A percentile compares a stretch with the other conserved stretches of the same genome.
Conservation (phyloP, 1,139 yeast species). For the Taphrina populina region DNA sequence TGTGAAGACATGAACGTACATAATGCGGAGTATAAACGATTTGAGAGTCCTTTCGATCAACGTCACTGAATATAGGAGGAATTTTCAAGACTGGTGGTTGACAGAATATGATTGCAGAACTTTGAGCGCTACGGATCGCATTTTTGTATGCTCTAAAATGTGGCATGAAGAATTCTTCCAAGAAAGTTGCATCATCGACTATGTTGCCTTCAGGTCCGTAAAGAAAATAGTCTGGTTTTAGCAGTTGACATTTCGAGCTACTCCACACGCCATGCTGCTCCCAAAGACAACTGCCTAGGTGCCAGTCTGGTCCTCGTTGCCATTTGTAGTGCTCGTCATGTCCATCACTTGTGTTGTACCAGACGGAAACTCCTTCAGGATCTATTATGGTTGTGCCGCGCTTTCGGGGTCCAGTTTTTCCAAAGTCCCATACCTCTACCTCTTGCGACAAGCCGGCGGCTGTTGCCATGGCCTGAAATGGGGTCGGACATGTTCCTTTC, state of each 20-base stretch:
- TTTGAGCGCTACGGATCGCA: constrained; percentile 51
- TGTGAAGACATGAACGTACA: not conserved
- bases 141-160: constrained; percentile 53
- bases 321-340: constrained; percentile 66
- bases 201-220: constrained; percentile 48
- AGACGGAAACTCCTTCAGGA: constrained; percentile 62
- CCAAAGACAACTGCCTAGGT: constrained; percentile 73
- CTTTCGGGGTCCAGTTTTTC: constrained; percentile 69
- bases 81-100: constrained; percentile 81
- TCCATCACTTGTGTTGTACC: constrained; percentile 55
- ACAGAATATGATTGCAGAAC: constrained; percentile 58
- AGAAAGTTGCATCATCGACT: constrained; percentile 55
- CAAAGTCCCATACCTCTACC: constrained; percentile 63
- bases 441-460: constrained; percentile 72
- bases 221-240: constrained; percentile 54
- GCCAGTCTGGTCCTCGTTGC: constrained; percentile 63
- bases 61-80: constrained; percentile 66
- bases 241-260: constrained; percentile 46
- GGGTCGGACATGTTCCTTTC: constrained; percentile 45
- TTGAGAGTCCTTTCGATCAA: constrained; percentile 56
- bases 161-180: constrained; percentile 58
- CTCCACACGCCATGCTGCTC: constrained; percentile 79
- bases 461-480: constrained; percentile 46
- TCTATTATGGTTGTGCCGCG: constrained; percentile 56
- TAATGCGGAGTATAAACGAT: constrained; percentile 83